Percentiles rank a stretch among this genome's conserved stretches.
phyloP scores from a whole-genome alignment of 345 rosid genomes.

The Eucalyptus shirleyi region DNA sequence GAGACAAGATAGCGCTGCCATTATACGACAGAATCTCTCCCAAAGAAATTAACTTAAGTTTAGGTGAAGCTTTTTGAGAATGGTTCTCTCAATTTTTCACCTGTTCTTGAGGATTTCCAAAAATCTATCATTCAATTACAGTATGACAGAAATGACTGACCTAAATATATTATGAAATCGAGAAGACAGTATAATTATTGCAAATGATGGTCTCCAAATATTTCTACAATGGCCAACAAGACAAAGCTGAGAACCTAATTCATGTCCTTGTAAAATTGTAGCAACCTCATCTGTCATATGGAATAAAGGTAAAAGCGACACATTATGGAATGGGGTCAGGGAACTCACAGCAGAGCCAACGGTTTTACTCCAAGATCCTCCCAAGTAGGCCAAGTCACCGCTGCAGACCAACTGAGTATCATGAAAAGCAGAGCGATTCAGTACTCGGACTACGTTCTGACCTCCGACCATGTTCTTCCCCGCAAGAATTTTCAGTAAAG shows the following conservation, averaged over 20 bases:
- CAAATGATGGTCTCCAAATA: not conserved
- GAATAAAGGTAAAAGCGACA: not conserved
- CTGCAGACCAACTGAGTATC: conserved; percentile 78
- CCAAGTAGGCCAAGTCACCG: conserved; percentile 82
- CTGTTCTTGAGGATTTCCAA: not conserved
- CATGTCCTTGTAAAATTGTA: not conserved
- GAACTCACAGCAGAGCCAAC: conserved; percentile 76
- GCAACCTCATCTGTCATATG: not conserved
- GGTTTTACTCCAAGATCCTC: conserved; percentile 95
- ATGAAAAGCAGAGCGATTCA: conserved; percentile 75
- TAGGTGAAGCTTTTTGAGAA: not conserved
- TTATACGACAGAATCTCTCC: not conserved
- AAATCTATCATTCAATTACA: not conserved
- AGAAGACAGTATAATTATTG: not conserved
- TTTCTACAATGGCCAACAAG: not conserved
- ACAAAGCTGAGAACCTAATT: not conserved
- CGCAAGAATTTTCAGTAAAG: conserved; percentile 69
- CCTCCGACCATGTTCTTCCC: conserved; percentile 99
- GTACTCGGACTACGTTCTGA: conserved; percentile 62
- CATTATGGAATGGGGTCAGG: not conserved
- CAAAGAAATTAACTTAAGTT: not conserved
- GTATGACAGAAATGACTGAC: not conserved
- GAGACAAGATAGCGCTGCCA: not conserved
- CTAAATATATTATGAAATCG: not conserved
- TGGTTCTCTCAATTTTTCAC: not conserved